Evolutionary conservation across 139 green algal genomes (phyloP).

Genomic region (Closterium sp.): DNA sequence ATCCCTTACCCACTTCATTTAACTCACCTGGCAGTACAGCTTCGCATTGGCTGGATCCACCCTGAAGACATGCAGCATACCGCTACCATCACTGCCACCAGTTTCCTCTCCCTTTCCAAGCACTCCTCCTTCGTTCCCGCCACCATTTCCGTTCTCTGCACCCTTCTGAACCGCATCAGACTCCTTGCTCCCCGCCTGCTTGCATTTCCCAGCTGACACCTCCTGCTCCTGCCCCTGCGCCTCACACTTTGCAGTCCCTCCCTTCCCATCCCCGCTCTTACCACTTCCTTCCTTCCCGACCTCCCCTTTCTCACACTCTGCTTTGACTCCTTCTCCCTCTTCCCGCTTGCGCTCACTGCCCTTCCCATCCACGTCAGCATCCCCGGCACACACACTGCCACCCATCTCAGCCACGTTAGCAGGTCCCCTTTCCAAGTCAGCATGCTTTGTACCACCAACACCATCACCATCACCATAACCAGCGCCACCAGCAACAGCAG

Average conservation of each 20-base stretch:
- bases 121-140: no score
- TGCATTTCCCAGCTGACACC: not conserved
- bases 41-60: not conserved
- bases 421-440: not conserved
- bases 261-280: no score
- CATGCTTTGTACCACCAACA: not conserved
- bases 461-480: no score
- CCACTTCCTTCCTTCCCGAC: no score
- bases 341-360: no score
- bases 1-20: not conserved
- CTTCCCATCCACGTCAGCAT: no score
- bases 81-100: no score
- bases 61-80: not conserved
- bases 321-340: no score
- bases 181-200: not conserved
- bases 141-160: not conserved
- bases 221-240: not conserved
- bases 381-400: no score
- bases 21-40: not conserved
- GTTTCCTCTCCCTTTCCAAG: not conserved
- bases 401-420: not conserved
- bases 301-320: not conserved
- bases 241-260: not conserved
- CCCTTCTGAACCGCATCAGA: not conserved
- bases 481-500: no score